Conservation (phyloP, 1,139 yeast genomes). For the Taphrina communis region DNA sequence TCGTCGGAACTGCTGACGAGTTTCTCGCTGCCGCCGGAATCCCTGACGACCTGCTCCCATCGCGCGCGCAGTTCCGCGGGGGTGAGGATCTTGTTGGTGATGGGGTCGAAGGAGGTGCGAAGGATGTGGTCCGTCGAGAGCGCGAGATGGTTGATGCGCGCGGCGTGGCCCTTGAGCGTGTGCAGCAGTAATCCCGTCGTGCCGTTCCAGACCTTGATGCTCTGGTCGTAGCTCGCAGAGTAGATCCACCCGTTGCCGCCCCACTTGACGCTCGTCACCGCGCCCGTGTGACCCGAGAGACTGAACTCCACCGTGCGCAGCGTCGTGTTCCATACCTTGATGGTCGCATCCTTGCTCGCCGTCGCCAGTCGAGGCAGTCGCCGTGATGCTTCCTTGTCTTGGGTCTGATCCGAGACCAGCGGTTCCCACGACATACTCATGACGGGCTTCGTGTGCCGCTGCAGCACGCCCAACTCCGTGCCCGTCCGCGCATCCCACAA, state of each 20-base stretch:
- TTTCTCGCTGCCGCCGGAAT: constrained; percentile 72
- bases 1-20: constrained; percentile 96
- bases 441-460: constrained; percentile 89
- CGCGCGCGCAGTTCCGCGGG: constrained; percentile 61
- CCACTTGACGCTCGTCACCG: constrained; percentile 96
- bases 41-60: constrained; percentile 78
- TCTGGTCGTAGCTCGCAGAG: constrained; percentile 93
- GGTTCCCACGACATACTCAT: constrained; percentile 95
- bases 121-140: constrained; percentile 87
- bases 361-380: constrained; percentile 72
- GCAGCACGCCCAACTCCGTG: constrained; percentile 65
- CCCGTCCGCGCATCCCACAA: constrained; percentile 87
- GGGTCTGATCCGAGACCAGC: constrained; percentile 57
- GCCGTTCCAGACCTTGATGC: constrained; percentile 88
- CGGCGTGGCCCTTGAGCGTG: constrained; percentile 86
- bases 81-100: constrained; percentile 34
- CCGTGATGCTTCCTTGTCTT: too few species aligned
- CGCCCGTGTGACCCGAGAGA: constrained; percentile 84
- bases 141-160: constrained; percentile 96
- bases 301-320: constrained; percentile 68
- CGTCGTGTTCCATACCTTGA: constrained; percentile 89
- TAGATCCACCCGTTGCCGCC: constrained; percentile 86
- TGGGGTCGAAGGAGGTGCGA: constrained; percentile 67
- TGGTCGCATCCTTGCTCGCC: constrained; percentile 89
- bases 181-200: constrained; percentile 58